Percentiles rank a stretch among this genome's conserved stretches.
Conservation (phyloP, 2,329 filamentous ascomycete species). For the Fusarium luffae region DNA sequence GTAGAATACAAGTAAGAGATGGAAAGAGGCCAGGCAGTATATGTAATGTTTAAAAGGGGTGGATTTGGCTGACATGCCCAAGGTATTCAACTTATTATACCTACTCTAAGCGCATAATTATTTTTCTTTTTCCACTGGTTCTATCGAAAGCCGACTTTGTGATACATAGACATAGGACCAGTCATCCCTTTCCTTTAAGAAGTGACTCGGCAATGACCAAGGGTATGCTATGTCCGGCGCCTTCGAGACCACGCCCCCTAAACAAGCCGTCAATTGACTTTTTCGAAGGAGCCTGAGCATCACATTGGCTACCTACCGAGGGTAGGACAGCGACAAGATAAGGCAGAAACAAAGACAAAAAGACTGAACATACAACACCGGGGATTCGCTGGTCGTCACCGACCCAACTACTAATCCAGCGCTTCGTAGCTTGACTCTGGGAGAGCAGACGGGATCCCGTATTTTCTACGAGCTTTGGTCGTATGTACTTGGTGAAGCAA, state of each 20-base stretch:
- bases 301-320: background rate
- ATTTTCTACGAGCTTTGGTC: constrained; percentile 32
- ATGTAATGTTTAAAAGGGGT: constrained; percentile 24
- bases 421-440: constrained; percentile 34
- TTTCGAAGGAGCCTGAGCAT: background rate
- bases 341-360: background rate
- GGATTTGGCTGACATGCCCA: constrained; percentile 1
- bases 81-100: background rate
- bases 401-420: constrained; percentile 38
- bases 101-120: background rate
- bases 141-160: background rate
- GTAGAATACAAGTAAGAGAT: constrained; percentile 1
- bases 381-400: constrained; percentile 37
- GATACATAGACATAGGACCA: background rate
- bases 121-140: background rate
- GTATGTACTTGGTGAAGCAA: background rate
- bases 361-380: constrained; percentile 28
- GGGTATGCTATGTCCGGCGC: background rate
- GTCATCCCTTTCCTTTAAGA: too few relatives aligned
- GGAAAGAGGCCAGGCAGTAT: constrained; percentile 1
- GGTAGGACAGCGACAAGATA: background rate
- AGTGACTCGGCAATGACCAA: background rate
- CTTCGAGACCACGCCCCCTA: background rate
- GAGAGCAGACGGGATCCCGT: constrained; percentile 36
- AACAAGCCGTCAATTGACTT: background rate